These are phyloP conservation scores for Chamaecyparis obtusa DNA, from an alignment of 75 land plant genomes.

Conservation along the genomic window DNA sequence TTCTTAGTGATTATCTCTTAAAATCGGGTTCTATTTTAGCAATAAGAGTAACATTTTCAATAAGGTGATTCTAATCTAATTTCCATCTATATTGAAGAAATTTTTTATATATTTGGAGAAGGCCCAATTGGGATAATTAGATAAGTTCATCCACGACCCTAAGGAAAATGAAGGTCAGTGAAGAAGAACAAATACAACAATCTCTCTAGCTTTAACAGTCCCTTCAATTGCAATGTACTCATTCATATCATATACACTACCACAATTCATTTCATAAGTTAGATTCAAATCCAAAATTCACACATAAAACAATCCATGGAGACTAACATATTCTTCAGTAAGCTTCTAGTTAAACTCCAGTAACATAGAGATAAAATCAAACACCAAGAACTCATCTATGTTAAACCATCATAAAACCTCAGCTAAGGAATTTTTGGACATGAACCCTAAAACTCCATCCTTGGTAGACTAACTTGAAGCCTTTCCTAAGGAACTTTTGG, in stretches of 20 bases:
- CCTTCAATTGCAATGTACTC: slow-evolving; percentile 12
- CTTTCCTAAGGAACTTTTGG: slow-evolving; percentile 34
- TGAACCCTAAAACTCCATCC: slow-evolving; percentile 4
- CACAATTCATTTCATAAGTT: neutral
- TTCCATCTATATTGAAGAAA: neutral
- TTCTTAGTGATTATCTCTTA: no score
- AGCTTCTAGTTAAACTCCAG: neutral
- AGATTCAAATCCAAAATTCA: neutral
- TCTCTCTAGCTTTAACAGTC: slow-evolving; percentile 10
- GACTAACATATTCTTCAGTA: neutral
- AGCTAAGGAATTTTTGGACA: slow-evolving; percentile 28
- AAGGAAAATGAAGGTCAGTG: neutral
- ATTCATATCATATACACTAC: neutral
- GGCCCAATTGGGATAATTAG: neutral
- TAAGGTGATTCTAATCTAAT: neutral
- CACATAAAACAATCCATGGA: neutral
- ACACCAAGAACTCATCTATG: neutral
- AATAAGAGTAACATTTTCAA: neutral
- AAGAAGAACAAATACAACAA: neutral
- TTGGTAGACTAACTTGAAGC: slow-evolving; percentile 51
- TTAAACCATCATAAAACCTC: slow-evolving; percentile 52
- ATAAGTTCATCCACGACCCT: neutral
- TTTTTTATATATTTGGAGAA: neutral
- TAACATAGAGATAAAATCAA: neutral
- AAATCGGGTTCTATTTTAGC: no score